These are phyloP conservation scores for Hortiboletus flavorubellus DNA, from an alignment of 768 basidiomycete genomes.

Conservation along the genomic window DNA sequence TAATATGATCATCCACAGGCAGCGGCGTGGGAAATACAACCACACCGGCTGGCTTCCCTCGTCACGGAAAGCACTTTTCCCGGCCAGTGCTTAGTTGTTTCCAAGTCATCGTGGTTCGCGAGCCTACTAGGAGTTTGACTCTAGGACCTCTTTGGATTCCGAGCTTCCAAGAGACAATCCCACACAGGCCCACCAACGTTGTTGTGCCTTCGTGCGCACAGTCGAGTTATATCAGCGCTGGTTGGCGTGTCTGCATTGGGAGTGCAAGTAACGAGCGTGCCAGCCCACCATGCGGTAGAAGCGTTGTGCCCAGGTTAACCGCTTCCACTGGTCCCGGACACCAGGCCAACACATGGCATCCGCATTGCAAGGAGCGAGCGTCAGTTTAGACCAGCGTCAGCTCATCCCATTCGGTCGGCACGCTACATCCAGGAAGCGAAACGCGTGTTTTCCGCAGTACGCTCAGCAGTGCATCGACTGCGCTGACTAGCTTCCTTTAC, in stretches of 20 bases:
- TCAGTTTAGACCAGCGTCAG: background rate
- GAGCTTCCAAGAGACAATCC: too few relatives aligned
- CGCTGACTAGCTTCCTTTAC: background rate
- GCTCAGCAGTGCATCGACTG: background rate
- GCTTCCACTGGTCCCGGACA: background rate
- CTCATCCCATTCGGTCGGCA: constrained; percentile 3
- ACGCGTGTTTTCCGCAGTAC: constrained; percentile 11
- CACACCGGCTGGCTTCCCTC: too few relatives aligned
- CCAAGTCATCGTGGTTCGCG: too few relatives aligned
- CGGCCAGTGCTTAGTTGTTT: too few relatives aligned
- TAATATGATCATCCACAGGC: too few relatives aligned
- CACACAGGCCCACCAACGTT: too few relatives aligned
- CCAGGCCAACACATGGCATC: background rate
- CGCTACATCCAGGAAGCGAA: constrained; percentile 5
- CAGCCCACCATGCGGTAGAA: background rate
- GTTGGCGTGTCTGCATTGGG: background rate
- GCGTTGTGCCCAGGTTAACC: too few relatives aligned
- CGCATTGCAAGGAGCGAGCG: background rate
- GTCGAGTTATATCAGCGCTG: background rate
- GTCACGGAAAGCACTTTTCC: too few relatives aligned
- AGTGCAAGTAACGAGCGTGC: background rate
- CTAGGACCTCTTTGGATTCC: too few relatives aligned
- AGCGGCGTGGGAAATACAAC: too few relatives aligned
- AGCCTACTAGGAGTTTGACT: too few relatives aligned
- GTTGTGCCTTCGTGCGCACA: background rate